phyloP scores from a whole-genome alignment of 192 early-diverging fungal species.

The Backusella luteola region DNA sequence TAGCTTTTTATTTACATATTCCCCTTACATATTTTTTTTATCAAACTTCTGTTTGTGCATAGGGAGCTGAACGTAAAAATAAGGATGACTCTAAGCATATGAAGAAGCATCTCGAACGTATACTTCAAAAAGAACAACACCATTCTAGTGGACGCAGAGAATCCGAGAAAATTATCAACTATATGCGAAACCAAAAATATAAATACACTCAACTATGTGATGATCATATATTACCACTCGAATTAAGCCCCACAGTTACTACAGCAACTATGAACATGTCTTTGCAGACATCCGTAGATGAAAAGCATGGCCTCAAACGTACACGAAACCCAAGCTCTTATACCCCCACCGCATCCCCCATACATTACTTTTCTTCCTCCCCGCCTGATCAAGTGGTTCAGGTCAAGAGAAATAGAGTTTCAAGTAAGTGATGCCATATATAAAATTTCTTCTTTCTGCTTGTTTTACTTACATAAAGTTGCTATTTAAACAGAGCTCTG shows the following conservation, averaged over 20 bases:
- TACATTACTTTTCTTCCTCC: not conserved
- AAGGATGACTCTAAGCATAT: conserved; percentile 74
- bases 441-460: not conserved
- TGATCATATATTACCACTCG: not conserved
- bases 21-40: not conserved
- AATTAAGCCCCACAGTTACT: not conserved
- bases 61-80: conserved; percentile 74
- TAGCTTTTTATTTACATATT: conserved; percentile 12
- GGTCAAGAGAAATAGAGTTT: conserved; percentile 21
- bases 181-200: not conserved
- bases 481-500: conserved; percentile 39
- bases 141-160: conserved; percentile 11
- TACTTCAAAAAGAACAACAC: conserved; percentile 42
- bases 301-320: not conserved
- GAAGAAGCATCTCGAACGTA: conserved; percentile 60
- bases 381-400: not conserved
- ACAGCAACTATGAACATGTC: not conserved
- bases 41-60: conserved; percentile 4
- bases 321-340: not conserved
- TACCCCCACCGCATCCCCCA: not conserved
- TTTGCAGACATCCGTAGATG: not conserved
- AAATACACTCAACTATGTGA: not conserved
- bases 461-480: not conserved
- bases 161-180: not conserved
- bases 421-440: conserved; percentile 30